Evolutionary conservation across 1,139 yeast genomes (phyloP), one percentile per base, ranked within the genome.

Genomic region (Suhomyces panamericanus): DNA sequence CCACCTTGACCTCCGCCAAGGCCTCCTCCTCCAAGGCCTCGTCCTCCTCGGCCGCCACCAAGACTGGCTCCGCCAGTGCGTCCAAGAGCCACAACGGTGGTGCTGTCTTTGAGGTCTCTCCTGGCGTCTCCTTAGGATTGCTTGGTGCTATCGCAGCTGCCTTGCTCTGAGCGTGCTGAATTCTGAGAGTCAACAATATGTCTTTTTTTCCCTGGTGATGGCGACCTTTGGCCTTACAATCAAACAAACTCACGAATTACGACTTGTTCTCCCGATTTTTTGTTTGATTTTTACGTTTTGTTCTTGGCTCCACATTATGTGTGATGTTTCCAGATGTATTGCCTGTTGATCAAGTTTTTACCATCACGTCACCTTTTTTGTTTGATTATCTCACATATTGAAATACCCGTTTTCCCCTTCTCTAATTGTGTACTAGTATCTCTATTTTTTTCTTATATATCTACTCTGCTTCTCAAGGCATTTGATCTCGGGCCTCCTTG

Each of bases 121-220:
- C 58, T 38, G 75, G 78, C 38, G 62, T 76, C 46, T 66, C 77
- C 17, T 58, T 77, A 46, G 83, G 83, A 55, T 57, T 77, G 43
- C 61, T 76, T 44, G 84, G 82, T 59, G 65, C 78, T 50, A 69
- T 76, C 38, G 62, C 73, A 54, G 80, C 79, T 53, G 77, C 79
- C 45, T 70, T 79, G 51, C 61, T 77, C 48, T 76, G 67, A 62
- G 33, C 26, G 34, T 12, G 27, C 31, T 28, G 29, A 16, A n/a
- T n/a, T 20, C 24, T 24, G 35, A 40, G 38, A 34, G 39, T 40
- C 43, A 36, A 42, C 26, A 35, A 37, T 33, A 29, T 28, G 38
- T 41, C 14, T 8, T 32, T 16, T 34, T 37, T 39, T 30, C 41
- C 20, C 15, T 31, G 43, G 35, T 44, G 42, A 26, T 41, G 38